Evolutionary conservation across 1,139 yeast species (phyloP).

Genomic region (Geotrichum klebahnii): DNA sequence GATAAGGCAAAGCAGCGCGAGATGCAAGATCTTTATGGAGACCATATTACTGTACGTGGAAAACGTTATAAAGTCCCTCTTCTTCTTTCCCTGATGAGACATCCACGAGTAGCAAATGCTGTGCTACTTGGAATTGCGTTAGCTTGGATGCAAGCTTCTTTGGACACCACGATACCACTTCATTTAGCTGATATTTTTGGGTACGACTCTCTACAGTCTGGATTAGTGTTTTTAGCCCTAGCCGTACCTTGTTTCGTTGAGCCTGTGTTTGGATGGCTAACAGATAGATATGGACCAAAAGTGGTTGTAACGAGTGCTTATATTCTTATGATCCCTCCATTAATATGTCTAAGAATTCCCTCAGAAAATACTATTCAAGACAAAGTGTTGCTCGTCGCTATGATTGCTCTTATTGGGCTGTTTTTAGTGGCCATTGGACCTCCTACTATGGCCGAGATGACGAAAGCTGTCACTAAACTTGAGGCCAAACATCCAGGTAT

Average conservation of each 20-base stretch:
- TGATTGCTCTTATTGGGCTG: slow-evolving; percentile 34
- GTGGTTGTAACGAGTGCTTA: slow-evolving; percentile 33
- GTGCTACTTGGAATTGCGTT: slow-evolving; percentile 31
- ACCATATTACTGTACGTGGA: background rate
- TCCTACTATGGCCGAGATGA: slow-evolving; percentile 36
- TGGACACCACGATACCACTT: slow-evolving; percentile 38
- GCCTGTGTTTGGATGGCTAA: slow-evolving; percentile 35
- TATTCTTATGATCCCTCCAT: slow-evolving; percentile 28
- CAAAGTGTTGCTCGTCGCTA: slow-evolving; percentile 33
- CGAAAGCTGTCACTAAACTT: slow-evolving; percentile 29
- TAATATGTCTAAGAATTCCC: slow-evolving; percentile 35
- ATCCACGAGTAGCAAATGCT: slow-evolving; percentile 30
- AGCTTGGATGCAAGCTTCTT: slow-evolving; percentile 35
- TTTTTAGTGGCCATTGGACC: slow-evolving; percentile 30
- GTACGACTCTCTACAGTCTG: slow-evolving; percentile 35
- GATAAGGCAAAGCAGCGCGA: slow-evolving; percentile 2
- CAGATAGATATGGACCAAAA: slow-evolving; percentile 36
- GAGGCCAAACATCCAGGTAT: slow-evolving; percentile 34
- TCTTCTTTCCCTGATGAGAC: slow-evolving; percentile 25
- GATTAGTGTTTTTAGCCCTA: slow-evolving; percentile 36
- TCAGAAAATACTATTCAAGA: slow-evolving; percentile 27
- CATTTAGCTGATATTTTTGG: slow-evolving; percentile 34
- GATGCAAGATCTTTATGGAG: background rate
- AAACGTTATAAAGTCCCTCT: slow-evolving; percentile 23
- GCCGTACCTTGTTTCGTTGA: slow-evolving; percentile 36